These are phyloP conservation scores for Poronia punctata DNA, from an alignment of 495 filamentous ascomycete species.

Conservation along the genomic window DNA sequence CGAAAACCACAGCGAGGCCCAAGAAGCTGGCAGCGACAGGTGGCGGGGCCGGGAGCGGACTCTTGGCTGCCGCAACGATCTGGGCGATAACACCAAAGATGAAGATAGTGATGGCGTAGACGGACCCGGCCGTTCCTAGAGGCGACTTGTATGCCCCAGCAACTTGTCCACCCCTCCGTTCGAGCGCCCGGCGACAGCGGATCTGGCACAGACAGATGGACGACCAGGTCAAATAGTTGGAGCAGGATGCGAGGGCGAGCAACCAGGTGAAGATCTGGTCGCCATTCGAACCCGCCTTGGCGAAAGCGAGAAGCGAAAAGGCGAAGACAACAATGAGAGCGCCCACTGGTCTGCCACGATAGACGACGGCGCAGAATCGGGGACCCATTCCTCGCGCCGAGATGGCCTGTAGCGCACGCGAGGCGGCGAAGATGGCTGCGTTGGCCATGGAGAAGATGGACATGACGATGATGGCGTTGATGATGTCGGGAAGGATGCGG, in stretches of 20 bases:
- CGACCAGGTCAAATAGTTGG: slow-evolving; percentile 59
- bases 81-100: slow-evolving; percentile 18
- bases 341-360: slow-evolving; percentile 42
- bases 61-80: slow-evolving; percentile 12
- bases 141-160: slow-evolving; percentile 16
- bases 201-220: slow-evolving; percentile 61
- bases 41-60: slow-evolving; percentile 13
- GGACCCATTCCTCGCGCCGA: slow-evolving; percentile 47
- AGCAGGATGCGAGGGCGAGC: slow-evolving; percentile 53
- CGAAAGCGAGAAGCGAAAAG: slow-evolving; percentile 28
- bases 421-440: slow-evolving; percentile 50
- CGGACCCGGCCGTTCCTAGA: slow-evolving; percentile 12
- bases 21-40: slow-evolving; percentile 13
- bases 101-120: slow-evolving; percentile 16
- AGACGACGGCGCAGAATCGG: slow-evolving; percentile 40
- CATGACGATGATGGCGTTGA: slow-evolving; percentile 57
- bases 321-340: slow-evolving; percentile 41
- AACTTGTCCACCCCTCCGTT: slow-evolving; percentile 7
- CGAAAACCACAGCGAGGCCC: slow-evolving; percentile 15
- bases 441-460: slow-evolving; percentile 48
- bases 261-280: slow-evolving; percentile 48
- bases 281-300: slow-evolving; percentile 15
- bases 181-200: slow-evolving; percentile 50
- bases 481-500: slow-evolving; percentile 50
- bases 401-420: slow-evolving; percentile 52